These are phyloP conservation scores for Saprolegnia parasitica DNA, from an alignment of 352 stramenopile species.

Conservation along the genomic window DNA sequence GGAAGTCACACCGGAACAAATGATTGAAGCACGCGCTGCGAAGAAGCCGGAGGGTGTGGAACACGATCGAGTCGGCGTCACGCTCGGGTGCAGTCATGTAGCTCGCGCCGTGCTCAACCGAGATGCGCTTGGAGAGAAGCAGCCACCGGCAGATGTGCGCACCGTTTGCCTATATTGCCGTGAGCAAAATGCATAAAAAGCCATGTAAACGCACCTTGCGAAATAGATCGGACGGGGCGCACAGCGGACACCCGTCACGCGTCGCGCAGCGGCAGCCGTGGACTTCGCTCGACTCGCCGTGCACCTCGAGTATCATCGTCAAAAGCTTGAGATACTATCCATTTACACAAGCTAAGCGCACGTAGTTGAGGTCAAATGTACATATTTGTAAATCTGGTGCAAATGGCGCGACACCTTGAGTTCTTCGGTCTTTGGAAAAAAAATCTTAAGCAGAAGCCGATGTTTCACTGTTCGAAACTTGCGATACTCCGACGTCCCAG, in stretches of 20 bases:
- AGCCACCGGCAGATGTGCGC: constrained; percentile 20
- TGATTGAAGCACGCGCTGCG: constrained; percentile 23
- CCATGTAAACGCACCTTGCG: constrained; percentile 13
- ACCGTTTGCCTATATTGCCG: constrained; percentile 14
- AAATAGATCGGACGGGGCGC: constrained; percentile 17
- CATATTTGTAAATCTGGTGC: constrained; percentile 30
- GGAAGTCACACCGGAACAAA: constrained; percentile 20
- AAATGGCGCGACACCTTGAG: constrained; percentile 26
- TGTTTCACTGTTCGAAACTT: constrained; percentile 24
- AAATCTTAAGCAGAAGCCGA: constrained; percentile 18
- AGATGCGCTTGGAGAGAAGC: constrained; percentile 23
- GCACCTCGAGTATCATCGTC: constrained; percentile 13
- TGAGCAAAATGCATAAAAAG: background rate
- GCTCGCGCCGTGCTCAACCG: background rate
- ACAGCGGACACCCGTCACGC: constrained; percentile 7
- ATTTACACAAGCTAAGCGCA: background rate
- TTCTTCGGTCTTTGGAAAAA: constrained; percentile 27
- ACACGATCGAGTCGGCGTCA: constrained; percentile 24
- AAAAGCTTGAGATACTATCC: constrained; percentile 22
- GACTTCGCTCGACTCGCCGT: background rate
- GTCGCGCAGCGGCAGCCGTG: constrained; percentile 18
- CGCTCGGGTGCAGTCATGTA: constrained; percentile 23
- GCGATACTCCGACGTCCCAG: background rate
- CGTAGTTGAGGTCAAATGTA: background rate
- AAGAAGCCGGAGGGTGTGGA: constrained; percentile 16